Evolutionary conservation across 1,139 yeast species (phyloP).

Genomic region (Yamadazyma aaseri): DNA sequence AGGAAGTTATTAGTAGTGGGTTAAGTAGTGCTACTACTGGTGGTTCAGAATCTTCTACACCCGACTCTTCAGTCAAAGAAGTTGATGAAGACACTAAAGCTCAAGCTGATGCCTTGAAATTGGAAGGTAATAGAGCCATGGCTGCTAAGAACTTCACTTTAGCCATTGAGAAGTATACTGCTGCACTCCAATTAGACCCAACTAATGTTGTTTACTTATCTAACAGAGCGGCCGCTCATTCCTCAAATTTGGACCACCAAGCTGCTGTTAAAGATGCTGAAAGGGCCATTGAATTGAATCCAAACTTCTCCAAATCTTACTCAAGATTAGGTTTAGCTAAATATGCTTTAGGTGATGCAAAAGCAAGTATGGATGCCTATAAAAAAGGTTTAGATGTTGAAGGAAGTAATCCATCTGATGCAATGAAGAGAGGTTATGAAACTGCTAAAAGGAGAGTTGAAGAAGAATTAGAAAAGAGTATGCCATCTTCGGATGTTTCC

Average conservation of each 20-base stretch:
- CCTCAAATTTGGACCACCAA: conserved; percentile 71
- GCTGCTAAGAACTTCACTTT: conserved; percentile 67
- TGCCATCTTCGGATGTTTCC: conserved; percentile 24
- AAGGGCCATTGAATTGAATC: conserved; percentile 73
- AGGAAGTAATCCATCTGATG: conserved; percentile 81
- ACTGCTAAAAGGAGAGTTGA: conserved; percentile 86
- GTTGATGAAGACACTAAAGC: conserved; percentile 57
- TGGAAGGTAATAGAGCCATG: conserved; percentile 90
- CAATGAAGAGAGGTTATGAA: conserved; percentile 91
- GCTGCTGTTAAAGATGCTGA: conserved; percentile 83
- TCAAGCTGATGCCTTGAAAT: conserved; percentile 79
- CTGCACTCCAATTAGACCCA: conserved; percentile 73
- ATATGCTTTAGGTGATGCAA: conserved; percentile 85
- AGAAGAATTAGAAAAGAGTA: conserved; percentile 58
- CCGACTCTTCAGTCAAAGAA: conserved; percentile 24
- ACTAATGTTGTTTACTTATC: conserved; percentile 82
- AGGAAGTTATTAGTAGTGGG: conserved; percentile 39
- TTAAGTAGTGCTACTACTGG: conserved; percentile 12
- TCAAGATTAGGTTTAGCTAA: conserved; percentile 93
- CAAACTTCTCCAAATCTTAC: conserved; percentile 86
- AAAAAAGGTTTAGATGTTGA: conserved; percentile 83
- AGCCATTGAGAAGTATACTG: conserved; percentile 77
- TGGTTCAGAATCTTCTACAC: conserved; percentile 16
- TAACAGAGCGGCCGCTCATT: conserved; percentile 96
- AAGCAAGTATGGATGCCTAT: conserved; percentile 88